phyloP scores from a whole-genome alignment of 352 stramenopile genomes.

The Phytophthora ohioensis region DNA sequence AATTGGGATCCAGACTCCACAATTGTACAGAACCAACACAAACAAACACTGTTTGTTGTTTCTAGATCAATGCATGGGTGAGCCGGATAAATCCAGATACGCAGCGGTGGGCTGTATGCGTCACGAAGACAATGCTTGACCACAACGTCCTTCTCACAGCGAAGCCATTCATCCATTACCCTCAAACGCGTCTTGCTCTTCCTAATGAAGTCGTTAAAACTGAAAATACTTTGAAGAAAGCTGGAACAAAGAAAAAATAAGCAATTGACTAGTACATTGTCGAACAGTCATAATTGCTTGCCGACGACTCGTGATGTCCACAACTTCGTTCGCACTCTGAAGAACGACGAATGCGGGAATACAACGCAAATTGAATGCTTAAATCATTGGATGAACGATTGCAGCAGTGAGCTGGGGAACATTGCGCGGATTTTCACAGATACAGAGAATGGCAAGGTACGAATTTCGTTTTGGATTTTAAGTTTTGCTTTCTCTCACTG shows the following conservation, averaged over 20 bases:
- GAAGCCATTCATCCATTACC: not conserved
- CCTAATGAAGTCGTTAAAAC: not conserved
- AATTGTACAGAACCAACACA: no score
- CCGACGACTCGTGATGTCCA: slow-evolving; percentile 1
- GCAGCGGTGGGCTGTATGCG: no score
- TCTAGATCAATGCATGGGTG: no score
- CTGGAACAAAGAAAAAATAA: not conserved
- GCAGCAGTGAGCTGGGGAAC: not conserved
- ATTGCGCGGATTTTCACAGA: no score
- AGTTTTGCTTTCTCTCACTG: no score
- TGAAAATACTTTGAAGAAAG: not conserved
- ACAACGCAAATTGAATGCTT: not conserved
- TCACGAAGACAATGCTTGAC: not conserved
- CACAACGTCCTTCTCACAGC: not conserved
- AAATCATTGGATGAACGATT: slow-evolving; percentile 3
- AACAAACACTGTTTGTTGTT: no score
- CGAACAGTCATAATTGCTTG: not conserved
- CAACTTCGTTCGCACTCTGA: not conserved
- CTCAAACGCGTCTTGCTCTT: not conserved
- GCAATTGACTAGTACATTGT: slow-evolving; percentile 3
- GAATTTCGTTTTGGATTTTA: no score
- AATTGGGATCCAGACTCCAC: no score
- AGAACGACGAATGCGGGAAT: not conserved
- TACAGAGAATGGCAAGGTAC: no score
- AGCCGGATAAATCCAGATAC: no score